Base-by-base conservation (phyloP, 139 green algal species). In the Micractinium sp. region DNA sequence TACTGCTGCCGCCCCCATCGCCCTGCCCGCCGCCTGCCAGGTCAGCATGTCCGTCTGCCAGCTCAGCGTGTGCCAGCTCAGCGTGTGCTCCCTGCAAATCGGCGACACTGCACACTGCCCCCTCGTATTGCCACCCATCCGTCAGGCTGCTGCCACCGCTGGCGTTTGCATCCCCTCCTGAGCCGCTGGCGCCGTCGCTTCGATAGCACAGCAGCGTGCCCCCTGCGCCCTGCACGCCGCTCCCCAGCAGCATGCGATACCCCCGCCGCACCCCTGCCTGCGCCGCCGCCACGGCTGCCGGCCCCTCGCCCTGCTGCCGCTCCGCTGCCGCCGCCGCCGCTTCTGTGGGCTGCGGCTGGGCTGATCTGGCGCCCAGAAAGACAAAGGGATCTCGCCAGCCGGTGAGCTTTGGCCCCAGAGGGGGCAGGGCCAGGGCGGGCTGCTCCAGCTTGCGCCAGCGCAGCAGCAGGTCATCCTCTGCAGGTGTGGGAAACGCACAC, bases 311-410 rank as follows among this genome's bases (percentile, higher is more conserved):
- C 86, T 63, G 29, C 35, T 36, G 25, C n/a, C 29, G 18, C 56
- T 67, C 60, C 27, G 38, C 25, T 1, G 20, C n/a, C 36, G 41
- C 75, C 15, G 85, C 61, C 29, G 53, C 25, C 18, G 41, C 47
- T 23, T 47, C 31, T 53, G 81, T 13, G 56, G 41, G 56, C 18
- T 73, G 23, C 14, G 35, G 38, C 36, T 80, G 36, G 13, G 38
- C 27, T 13, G 85, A 63, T 0, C 41, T 16, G 41, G 86, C 39
- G 47, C 83, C 90, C 16, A 81, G 41, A 82, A 94, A 88, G 33
- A 98, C 89, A 25, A 96, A 98, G 0, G 96, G 96, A 89, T 98
- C 96, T 0, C 96, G 93, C 96, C 96, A 98, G 29, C 96, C 96
- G 1, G 93, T 94, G 4, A 98, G 88, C 41, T 89, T 74, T 85